Conservation (phyloP, 306 rosid species). For the Quercus cerris region DNA sequence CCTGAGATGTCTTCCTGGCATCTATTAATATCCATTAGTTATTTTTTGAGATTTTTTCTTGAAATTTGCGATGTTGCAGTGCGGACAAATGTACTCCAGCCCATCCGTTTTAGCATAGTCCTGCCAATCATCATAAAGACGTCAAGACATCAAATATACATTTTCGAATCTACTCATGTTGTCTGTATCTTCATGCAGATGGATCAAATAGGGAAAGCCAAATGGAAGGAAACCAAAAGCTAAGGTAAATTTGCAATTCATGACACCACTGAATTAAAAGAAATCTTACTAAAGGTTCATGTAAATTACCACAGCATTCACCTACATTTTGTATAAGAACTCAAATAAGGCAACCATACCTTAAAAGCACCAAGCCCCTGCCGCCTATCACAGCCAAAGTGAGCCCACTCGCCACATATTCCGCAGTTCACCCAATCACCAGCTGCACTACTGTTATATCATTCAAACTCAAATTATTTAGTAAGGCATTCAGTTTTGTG, state of each 20-base stretch:
- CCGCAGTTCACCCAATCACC: slow-evolving; percentile 99
- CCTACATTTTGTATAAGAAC: neutral
- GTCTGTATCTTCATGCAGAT: too few relatives aligned
- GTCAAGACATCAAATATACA: neutral
- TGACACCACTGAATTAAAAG: too few relatives aligned
- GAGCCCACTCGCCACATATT: slow-evolving; percentile 99
- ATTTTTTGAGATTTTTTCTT: slow-evolving; percentile 79
- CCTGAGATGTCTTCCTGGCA: too few relatives aligned
- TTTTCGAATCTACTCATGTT: too few relatives aligned
- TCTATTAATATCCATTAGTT: slow-evolving; percentile 43
- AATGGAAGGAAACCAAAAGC: too few relatives aligned
- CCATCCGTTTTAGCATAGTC: slow-evolving; percentile 99
- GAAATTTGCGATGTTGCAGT: slow-evolving; percentile 84
- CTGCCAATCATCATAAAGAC: slow-evolving; percentile 37
- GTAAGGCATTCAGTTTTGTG: slow-evolving; percentile 7
- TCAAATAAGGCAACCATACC: slow-evolving; percentile 42
- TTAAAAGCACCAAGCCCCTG: slow-evolving; percentile 97
- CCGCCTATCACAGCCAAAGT: slow-evolving; percentile 94
- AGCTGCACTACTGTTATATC: slow-evolving; percentile 83
- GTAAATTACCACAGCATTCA: too few relatives aligned
- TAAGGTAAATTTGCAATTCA: too few relatives aligned
- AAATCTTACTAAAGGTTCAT: neutral
- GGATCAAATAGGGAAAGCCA: too few relatives aligned
- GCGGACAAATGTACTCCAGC: slow-evolving; percentile 92
- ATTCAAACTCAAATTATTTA: slow-evolving; percentile 12